Evolutionary conservation across 768 basidiomycete species (phyloP).

Genomic region (Suillus plorans): DNA sequence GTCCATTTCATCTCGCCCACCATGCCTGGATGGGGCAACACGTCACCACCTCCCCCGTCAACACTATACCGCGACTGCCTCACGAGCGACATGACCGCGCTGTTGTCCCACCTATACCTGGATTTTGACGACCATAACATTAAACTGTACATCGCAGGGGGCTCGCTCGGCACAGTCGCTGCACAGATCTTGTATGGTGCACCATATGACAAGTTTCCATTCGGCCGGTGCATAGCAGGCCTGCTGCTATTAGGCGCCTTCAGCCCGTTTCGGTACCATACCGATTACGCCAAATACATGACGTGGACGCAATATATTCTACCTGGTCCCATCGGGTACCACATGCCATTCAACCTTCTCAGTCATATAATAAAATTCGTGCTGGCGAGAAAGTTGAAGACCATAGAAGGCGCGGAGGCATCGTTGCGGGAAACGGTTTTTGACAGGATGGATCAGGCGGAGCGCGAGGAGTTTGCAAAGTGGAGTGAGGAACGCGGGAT

Average conservation of each 20-base stretch:
- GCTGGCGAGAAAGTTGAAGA: constrained; percentile 37
- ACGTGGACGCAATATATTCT: constrained; percentile 47
- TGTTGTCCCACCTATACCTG: constrained; percentile 53
- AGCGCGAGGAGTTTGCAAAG: constrained; percentile 31
- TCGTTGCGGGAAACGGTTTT: constrained; percentile 41
- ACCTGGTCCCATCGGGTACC: constrained; percentile 43
- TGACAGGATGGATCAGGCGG: constrained; percentile 38
- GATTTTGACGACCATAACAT: constrained; percentile 30
- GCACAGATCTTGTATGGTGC: constrained; percentile 60
- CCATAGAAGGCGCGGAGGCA: constrained; percentile 39
- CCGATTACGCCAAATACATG: constrained; percentile 44
- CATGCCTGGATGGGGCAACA: constrained; percentile 59
- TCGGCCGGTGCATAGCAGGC: constrained; percentile 44
- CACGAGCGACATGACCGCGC: constrained; percentile 42
- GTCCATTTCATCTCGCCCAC: constrained; percentile 51
- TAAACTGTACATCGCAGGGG: constrained; percentile 50
- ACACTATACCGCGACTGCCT: constrained; percentile 42
- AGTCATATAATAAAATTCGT: constrained; percentile 30
- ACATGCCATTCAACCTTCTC: constrained; percentile 41
- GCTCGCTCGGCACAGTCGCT: constrained; percentile 52
- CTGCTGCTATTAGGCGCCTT: constrained; percentile 47
- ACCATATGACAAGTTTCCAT: constrained; percentile 49
- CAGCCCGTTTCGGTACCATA: constrained; percentile 47
- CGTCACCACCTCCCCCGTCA: constrained; percentile 39
- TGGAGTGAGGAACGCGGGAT: constrained; percentile 43